These are phyloP conservation scores for Fusarium palustre DNA, from an alignment of 2,329 filamentous ascomycete species.

Conservation along the genomic window DNA sequence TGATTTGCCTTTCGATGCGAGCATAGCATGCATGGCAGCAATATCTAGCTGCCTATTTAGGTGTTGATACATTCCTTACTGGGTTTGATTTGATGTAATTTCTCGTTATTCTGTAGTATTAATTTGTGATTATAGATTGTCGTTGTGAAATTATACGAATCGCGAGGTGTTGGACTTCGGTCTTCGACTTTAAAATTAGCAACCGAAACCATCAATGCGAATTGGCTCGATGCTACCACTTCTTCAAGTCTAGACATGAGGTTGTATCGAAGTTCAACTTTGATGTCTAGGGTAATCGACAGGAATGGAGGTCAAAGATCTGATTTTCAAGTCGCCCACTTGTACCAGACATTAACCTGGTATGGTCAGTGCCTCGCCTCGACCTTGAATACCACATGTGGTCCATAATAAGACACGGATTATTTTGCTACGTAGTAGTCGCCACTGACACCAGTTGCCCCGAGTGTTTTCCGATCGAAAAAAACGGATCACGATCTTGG, in stretches of 20 bases:
- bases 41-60: constrained; percentile 16
- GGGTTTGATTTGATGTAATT: neutral
- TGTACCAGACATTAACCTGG: neutral
- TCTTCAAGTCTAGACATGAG: neutral
- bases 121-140: neutral
- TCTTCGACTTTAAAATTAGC: too few species aligned
- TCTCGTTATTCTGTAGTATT: neutral
- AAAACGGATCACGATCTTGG: neutral
- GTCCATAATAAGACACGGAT: neutral
- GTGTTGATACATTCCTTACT: constrained; percentile 27
- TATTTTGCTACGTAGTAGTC: neutral
- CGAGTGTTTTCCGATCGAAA: constrained; percentile 5
- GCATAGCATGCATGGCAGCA: constrained; percentile 44
- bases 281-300: neutral
- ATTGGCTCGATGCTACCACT: neutral
- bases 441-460: neutral
- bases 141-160: neutral
- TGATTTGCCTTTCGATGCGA: constrained; percentile 8
- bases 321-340: neutral
- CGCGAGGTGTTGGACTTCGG: too few species aligned
- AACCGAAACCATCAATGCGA: too few species aligned
- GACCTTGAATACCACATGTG: neutral
- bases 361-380: neutral
- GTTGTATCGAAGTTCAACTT: too few species aligned
- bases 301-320: neutral